phyloP scores from a whole-genome alignment of 768 basidiomycete genomes.

The Calocera cornea region DNA sequence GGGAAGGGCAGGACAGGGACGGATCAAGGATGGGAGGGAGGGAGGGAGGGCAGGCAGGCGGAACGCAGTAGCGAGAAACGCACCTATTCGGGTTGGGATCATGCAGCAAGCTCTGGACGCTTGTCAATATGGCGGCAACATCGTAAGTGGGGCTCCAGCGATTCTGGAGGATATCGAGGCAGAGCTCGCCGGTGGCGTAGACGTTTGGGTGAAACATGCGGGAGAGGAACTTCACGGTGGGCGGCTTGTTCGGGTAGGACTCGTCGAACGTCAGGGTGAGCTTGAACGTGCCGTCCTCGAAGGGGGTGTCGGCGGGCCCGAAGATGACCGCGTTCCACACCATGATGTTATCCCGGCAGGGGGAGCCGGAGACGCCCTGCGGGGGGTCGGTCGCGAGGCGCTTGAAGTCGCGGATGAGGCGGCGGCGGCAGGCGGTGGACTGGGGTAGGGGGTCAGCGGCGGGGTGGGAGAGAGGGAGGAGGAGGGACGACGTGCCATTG shows the following conservation, averaged over 20 bases:
- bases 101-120: conserved; percentile 87
- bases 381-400: conserved; percentile 88
- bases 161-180: conserved; percentile 96
- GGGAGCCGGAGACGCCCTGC: conserved; percentile 89
- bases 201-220: conserved; percentile 99
- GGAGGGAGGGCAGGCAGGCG: neutral
- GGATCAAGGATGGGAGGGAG: neutral
- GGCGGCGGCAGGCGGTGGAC: conserved; percentile 89
- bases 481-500: neutral
- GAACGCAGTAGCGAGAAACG: too few relatives aligned
- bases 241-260: conserved; percentile 96
- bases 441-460: conserved; percentile 20
- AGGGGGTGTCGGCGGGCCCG: conserved; percentile 98
- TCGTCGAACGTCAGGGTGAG: conserved; percentile 92
- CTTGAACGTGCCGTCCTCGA: conserved; percentile 98
- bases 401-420: conserved; percentile 97
- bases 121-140: conserved; percentile 93
- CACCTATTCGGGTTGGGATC: conserved; percentile 87
- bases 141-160: conserved; percentile 99
- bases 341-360: conserved; percentile 98
- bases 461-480: neutral
- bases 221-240: conserved; percentile 91
- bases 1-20: neutral
- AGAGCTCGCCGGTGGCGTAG: conserved; percentile 95
- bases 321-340: conserved; percentile 99